Evolutionary conservation across 2,329 filamentous ascomycete genomes (phyloP).

Genomic region (Corinectria fuckeliana): DNA sequence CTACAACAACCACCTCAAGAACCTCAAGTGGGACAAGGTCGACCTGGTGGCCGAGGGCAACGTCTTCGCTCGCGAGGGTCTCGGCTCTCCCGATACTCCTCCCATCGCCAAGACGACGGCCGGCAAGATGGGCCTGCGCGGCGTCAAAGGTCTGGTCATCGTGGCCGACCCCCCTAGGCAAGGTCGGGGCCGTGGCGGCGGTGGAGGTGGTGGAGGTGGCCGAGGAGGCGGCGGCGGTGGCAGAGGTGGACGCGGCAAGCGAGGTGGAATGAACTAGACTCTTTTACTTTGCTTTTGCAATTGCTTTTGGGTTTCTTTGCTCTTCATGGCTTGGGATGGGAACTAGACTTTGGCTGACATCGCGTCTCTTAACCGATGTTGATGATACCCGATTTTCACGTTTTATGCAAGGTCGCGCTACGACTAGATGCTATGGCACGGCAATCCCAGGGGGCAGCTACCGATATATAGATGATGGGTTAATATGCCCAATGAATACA

Average conservation of each 20-base stretch:
- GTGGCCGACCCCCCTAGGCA: slow-evolving; percentile 51
- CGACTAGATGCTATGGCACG: not conserved
- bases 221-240: slow-evolving; percentile 7
- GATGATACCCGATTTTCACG: not conserved
- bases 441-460: not conserved
- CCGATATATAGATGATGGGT: not conserved
- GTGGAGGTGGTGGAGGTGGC: slow-evolving; percentile 35
- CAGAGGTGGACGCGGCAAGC: not conserved
- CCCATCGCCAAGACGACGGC: slow-evolving; percentile 54
- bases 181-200: slow-evolving; percentile 27
- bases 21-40: slow-evolving; percentile 49
- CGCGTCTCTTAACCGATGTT: not conserved
- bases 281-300: not conserved
- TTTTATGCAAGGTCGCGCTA: not conserved
- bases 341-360: not conserved
- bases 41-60: slow-evolving; percentile 60
- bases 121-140: slow-evolving; percentile 64
- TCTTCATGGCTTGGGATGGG: not conserved
- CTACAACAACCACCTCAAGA: slow-evolving; percentile 59
- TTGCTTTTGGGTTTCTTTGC: not conserved
- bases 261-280: not conserved
- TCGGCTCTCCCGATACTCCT: slow-evolving; percentile 56
- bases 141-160: slow-evolving; percentile 55
- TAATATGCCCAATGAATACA: not conserved
- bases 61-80: slow-evolving; percentile 53